These are phyloP conservation scores for Pseudoperonospora humuli DNA, from an alignment of 352 stramenopile genomes.

Conservation along the genomic window DNA sequence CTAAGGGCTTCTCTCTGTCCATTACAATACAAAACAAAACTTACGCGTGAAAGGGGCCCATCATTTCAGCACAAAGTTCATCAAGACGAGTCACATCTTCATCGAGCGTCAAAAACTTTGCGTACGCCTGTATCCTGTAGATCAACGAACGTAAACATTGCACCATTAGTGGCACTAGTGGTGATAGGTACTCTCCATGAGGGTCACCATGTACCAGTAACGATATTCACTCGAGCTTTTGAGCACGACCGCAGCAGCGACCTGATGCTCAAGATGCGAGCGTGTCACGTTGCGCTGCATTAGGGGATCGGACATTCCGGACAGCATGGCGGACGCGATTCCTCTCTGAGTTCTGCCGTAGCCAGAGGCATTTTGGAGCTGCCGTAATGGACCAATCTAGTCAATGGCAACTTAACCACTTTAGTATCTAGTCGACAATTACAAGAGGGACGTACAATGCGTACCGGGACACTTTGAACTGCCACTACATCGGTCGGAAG, in stretches of 20 bases:
- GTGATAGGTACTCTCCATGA: background rate
- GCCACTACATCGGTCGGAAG: constrained; percentile 64
- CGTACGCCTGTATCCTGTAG: constrained; percentile 72
- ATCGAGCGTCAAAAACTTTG: constrained; percentile 69
- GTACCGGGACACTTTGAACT: constrained; percentile 58
- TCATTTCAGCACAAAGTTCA: constrained; percentile 68
- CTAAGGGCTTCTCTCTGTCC: background rate
- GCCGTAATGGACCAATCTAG: constrained; percentile 65
- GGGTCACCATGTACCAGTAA: constrained; percentile 55
- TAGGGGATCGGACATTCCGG: constrained; percentile 57
- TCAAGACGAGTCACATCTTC: constrained; percentile 72
- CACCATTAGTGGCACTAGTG: background rate
- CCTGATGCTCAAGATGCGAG: constrained; percentile 78
- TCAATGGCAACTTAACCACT: background rate
- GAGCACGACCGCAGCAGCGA: constrained; percentile 49
- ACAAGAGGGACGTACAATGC: constrained; percentile 5
- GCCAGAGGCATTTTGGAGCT: constrained; percentile 74
- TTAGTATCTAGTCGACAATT: background rate
- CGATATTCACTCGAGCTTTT: constrained; percentile 73
- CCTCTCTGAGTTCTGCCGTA: constrained; percentile 63
- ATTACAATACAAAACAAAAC: constrained; percentile 3
- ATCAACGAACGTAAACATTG: background rate
- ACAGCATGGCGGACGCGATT: constrained; percentile 61
- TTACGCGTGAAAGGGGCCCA: constrained; percentile 65
- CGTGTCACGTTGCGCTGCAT: constrained; percentile 78